Evolutionary conservation across 2,329 filamentous ascomycete genomes (phyloP), one percentile per base, ranked within the genome.

Genomic region (Cucurbitaria berberidis): DNA sequence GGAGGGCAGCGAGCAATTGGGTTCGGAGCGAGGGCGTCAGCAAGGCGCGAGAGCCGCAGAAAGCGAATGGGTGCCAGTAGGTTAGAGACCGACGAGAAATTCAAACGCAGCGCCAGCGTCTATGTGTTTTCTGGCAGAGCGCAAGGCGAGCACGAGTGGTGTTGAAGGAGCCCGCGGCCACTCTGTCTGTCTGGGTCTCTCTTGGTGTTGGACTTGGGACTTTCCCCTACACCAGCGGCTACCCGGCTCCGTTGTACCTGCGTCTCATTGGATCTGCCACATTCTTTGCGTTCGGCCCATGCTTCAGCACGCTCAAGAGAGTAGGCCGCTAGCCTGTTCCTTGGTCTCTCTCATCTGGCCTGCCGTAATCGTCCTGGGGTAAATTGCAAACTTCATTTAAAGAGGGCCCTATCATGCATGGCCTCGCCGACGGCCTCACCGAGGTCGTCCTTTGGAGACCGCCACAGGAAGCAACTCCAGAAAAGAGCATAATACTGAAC

Each of bases 301-400:
- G 56, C 60, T 55, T 53, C 63, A 67, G 53, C 59, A 55, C 41
- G 29, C 67, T 60, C 49, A 47, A 62, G 15, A 13, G 16, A 44
- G 66, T 19, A 68, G 35, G 3, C 6, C 27, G 57, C 69, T 72
- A 72, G 48, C 69, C 63, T 63, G 59, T 67, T 64, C 57, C 60
- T 67, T 30, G 11, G 34, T 19, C 42, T 4, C 11, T 39, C 30
- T 45, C 53, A 47, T 46, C 49, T 48, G 22, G 29, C 40, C 45
- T 29, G 40, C 50, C 40, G 24, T 41, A 46, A 42, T 38, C 43
- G 34, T 41, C 50, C 57, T 58, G 55, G 60, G 55, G 61, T 60
- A 67, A 53, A 66, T 59, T 66, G 62, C 52, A 10, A 36, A 35
- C 3, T 50, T 49, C 34, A 58, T 56, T 51, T 45, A 29, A 30